Evolutionary conservation across 768 basidiomycete species (phyloP).

Genomic region (Holtermannia corniformis): DNA sequence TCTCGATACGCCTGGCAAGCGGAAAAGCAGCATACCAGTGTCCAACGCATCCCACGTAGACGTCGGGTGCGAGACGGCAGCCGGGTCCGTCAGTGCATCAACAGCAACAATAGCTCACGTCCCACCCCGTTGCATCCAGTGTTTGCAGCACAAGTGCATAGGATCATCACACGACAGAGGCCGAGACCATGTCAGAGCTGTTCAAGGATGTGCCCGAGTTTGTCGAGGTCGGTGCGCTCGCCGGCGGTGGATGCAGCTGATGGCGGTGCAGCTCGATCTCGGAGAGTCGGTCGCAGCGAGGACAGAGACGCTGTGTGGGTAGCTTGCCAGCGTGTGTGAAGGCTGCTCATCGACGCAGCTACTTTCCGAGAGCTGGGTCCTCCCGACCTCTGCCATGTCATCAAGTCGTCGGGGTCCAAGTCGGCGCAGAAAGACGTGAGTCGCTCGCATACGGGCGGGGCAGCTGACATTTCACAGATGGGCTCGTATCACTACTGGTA

Average conservation of each 20-base stretch:
- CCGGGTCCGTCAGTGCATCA: too few species aligned
- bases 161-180: too few species aligned
- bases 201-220: slow-evolving; percentile 83
- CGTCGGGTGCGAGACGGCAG: too few species aligned
- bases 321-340: slow-evolving; percentile 20
- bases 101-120: too few species aligned
- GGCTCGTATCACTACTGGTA: slow-evolving; percentile 83
- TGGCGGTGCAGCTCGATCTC: slow-evolving; percentile 53
- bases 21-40: too few species aligned
- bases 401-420: slow-evolving; percentile 71
- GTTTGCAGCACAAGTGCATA: too few species aligned
- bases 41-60: too few species aligned
- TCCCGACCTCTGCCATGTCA: slow-evolving; percentile 89
- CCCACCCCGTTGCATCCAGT: too few species aligned
- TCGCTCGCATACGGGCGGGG: slow-evolving; percentile 9
- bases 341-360: slow-evolving; percentile 47
- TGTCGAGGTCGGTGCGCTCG: slow-evolving; percentile 61
- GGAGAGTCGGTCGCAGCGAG: slow-evolving; percentile 81
- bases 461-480: slow-evolving; percentile 48
- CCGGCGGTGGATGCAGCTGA: background rate
- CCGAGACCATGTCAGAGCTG: slow-evolving; percentile 42
- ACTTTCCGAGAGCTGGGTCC: slow-evolving; percentile 95
- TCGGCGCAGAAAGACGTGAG: slow-evolving; percentile 78
- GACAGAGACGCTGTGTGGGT: slow-evolving; percentile 75
- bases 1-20: too few species aligned